A percentile compares a stretch with the other conserved stretches of the same genome.
These are phyloP conservation scores for Penicillium maclennaniae DNA, from an alignment of 495 filamentous ascomycete species.

Conservation along the genomic window DNA sequence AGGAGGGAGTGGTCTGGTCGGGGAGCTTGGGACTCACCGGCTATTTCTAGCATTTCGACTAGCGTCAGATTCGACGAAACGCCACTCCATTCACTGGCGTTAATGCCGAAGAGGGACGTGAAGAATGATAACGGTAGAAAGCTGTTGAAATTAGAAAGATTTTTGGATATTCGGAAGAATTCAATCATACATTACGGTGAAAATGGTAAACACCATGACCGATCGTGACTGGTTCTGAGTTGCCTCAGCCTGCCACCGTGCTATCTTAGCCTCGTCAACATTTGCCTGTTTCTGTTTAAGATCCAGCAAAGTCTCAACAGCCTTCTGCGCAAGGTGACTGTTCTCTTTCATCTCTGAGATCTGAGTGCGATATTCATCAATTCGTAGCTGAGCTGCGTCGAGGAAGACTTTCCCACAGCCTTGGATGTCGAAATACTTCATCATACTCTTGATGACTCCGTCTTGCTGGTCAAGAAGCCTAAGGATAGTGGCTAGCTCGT, in stretches of 20 bases:
- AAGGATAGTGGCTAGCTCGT: slow-evolving; percentile 57
- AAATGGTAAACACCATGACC: slow-evolving; percentile 67
- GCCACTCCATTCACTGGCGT: slow-evolving; percentile 60
- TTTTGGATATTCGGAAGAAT: slow-evolving; percentile 28
- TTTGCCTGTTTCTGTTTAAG: slow-evolving; percentile 68
- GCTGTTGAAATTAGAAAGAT: slow-evolving; percentile 18
- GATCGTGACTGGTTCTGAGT: slow-evolving; percentile 60
- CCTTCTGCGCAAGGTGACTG: slow-evolving; percentile 38
- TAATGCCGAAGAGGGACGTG: slow-evolving; percentile 64
- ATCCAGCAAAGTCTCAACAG: slow-evolving; percentile 63
- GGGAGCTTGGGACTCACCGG: slow-evolving; percentile 19
- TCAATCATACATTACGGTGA: slow-evolving; percentile 58
- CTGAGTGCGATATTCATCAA: slow-evolving; percentile 55
- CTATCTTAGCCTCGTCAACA: slow-evolving; percentile 63
- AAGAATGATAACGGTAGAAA: slow-evolving; percentile 66
- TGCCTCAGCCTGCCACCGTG: slow-evolving; percentile 59
- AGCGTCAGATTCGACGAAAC: slow-evolving; percentile 27
- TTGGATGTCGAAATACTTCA: slow-evolving; percentile 33
- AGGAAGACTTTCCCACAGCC: slow-evolving; percentile 40
- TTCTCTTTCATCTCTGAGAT: slow-evolving; percentile 57
- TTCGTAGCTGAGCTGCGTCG: slow-evolving; percentile 46
- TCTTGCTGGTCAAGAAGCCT: slow-evolving; percentile 58
- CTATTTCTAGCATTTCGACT: slow-evolving; percentile 33
- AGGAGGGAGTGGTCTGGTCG: no score
- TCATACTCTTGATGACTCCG: slow-evolving; percentile 47